Percentiles rank a stretch among this genome's conserved stretches.
Evolutionary conservation across 164 flowering plant species (phyloP).

Genomic region (Vitis cinerea): DNA sequence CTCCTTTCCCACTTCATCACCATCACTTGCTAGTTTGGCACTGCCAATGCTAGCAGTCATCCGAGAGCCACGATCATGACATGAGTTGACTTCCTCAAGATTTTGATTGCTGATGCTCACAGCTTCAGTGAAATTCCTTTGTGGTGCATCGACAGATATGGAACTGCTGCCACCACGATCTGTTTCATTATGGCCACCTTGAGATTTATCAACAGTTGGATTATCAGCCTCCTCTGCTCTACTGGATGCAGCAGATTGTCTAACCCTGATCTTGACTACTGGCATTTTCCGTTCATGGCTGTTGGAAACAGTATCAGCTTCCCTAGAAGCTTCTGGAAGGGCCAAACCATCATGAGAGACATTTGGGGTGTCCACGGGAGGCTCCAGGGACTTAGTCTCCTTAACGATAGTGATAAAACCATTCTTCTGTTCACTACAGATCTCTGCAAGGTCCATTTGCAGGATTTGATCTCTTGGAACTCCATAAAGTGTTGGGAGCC

Average conservation of each 20-base stretch:
- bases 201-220: conserved; percentile 42
- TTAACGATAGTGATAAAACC: conserved; percentile 45
- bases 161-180: conserved; percentile 80
- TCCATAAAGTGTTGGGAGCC: conserved; percentile 85
- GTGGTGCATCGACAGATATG: conserved; percentile 88
- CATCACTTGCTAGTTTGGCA: conserved; percentile 56
- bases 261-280: conserved; percentile 72
- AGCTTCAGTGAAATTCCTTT: conserved; percentile 43
- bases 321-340: conserved; percentile 42
- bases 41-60: conserved; percentile 90
- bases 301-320: conserved; percentile 56
- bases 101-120: conserved; percentile 55
- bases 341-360: conserved; percentile 20
- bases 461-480: conserved; percentile 62
- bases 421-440: conserved; percentile 46
- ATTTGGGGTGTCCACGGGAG: conserved; percentile 18
- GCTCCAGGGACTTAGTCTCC: conserved; percentile 45
- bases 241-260: conserved; percentile 65
- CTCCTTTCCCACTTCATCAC: conserved; percentile 65
- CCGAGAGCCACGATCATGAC: conserved; percentile 72
- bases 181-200: conserved; percentile 41
- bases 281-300: conserved; percentile 59
- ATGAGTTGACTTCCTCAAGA: conserved; percentile 79
- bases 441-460: conserved; percentile 40
- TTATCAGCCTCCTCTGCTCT: conserved; percentile 55